Conservation (phyloP, 345 rosid genomes). For the Linum tenue region DNA sequence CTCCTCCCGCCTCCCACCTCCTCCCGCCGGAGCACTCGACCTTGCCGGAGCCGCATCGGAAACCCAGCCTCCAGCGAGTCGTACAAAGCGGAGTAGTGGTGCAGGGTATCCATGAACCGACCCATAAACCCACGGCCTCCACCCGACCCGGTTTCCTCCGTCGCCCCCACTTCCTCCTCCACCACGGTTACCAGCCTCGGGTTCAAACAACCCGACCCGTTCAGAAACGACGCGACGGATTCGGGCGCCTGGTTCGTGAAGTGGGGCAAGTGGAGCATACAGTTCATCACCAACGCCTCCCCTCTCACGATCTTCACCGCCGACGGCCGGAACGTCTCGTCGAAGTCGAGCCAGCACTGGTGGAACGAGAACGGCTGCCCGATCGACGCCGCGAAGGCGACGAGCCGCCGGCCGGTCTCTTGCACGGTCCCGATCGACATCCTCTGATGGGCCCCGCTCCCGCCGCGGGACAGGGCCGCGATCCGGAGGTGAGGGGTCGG, state of each 20-base stretch:
- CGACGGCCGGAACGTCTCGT: slow-evolving; percentile 41
- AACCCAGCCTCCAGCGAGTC: no score
- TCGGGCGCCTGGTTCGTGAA: slow-evolving; percentile 42
- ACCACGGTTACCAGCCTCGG: slow-evolving; percentile 52
- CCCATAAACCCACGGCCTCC: slow-evolving; percentile 39
- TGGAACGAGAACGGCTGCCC: slow-evolving; percentile 76
- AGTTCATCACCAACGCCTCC: slow-evolving; percentile 64
- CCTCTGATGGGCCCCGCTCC: slow-evolving; percentile 28
- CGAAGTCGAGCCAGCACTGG: slow-evolving; percentile 59
- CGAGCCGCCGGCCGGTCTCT: slow-evolving; percentile 63
- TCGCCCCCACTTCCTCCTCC: slow-evolving; percentile 57
- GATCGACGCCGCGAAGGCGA: slow-evolving; percentile 64
- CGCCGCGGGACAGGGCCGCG: slow-evolving; percentile 62
- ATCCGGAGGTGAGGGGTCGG: slow-evolving; percentile 64
- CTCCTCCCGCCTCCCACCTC: no score
- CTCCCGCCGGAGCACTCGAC: no score
- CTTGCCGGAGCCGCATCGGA: no score
- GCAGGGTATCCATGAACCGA: slow-evolving; percentile 70
- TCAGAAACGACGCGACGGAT: slow-evolving; percentile 51
- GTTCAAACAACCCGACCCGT: slow-evolving; percentile 43
- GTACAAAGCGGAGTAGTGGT: no score
- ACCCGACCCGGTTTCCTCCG: slow-evolving; percentile 13
- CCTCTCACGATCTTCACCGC: slow-evolving; percentile 57
- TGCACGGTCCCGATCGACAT: slow-evolving; percentile 55
- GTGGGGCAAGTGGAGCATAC: slow-evolving; percentile 76